Base-by-base conservation (phyloP, 2,329 filamentous ascomycete genomes). In the Rutstroemia sp. region DNA sequence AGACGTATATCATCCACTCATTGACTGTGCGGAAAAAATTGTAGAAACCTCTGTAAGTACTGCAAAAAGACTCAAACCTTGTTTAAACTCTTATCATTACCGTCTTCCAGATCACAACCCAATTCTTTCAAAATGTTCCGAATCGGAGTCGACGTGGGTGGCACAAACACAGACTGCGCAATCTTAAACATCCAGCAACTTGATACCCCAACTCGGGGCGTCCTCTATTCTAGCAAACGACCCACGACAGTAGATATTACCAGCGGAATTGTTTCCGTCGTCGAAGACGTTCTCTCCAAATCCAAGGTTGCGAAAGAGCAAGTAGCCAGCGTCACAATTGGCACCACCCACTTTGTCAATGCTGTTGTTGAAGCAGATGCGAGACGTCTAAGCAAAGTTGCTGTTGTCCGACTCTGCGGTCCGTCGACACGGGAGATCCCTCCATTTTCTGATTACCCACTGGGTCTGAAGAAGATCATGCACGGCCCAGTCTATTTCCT, bases 291-390 rank as follows among this genome's bases (percentile, higher is more conserved):
- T 59, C 62, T 66, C 25, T 23, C 39, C n/a, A 50, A 57, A 17
- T 60, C 62, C 2, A 56, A 57, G 4, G 53, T 65, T 12, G 39
- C 60, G 38, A 56, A 52, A 79, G 76, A 1, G 6, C 48, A 57
- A 30, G 52, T 63, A 5, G 60, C 58, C 6, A 60, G 57, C 51
- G 58, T 63, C 16, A 62, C 58, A 2, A 62, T 63, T 27, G 61
- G 61, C 14, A 63, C 61, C 1, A 82, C 80, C 0, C 79, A 83
- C 58, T 83, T 83, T 61, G 73, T 83, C 62, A 83, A 83, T 58
- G 79, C 79, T 8, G 76, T 83, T 2, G 71, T 83, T 1, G 78
- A 82, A 64, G 71, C 75, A 45, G 79, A 83, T 58, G 70, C 70
- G 7, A 64, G 72, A 1, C 73, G 77, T 2, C 67, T 83, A 2